Evolutionary conservation across 306 rosid genomes (phyloP).

Genomic region (Lathyrus aphaca): DNA sequence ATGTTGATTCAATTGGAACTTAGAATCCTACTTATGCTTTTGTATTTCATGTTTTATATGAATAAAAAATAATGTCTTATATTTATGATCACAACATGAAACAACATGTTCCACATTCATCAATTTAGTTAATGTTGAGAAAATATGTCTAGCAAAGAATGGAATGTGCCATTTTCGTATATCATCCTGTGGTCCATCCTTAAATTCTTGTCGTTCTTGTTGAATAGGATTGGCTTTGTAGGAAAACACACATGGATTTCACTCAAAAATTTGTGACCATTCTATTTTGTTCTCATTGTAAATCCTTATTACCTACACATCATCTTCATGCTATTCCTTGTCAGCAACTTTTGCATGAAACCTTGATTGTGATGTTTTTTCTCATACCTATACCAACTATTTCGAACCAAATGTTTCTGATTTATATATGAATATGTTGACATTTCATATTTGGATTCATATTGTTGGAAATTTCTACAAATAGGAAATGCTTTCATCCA

Average conservation of each 20-base stretch:
- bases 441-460: conserved; percentile 38
- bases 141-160: conserved; percentile 50
- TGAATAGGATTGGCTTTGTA: background rate
- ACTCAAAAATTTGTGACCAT: background rate
- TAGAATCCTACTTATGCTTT: too few species aligned
- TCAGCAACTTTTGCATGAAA: conserved; percentile 16
- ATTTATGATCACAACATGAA: background rate
- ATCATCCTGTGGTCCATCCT: conserved; percentile 65
- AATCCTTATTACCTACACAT: conserved; percentile 1
- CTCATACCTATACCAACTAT: conserved; percentile 23
- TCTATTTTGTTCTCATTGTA: background rate
- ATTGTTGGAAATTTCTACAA: conserved; percentile 35
- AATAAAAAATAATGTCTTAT: too few species aligned
- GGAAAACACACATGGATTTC: background rate
- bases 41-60: too few species aligned
- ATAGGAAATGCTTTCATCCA: conserved; percentile 40
- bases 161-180: conserved; percentile 47
- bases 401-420: conserved; percentile 27
- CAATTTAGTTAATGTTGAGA: conserved; percentile 41
- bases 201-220: conserved; percentile 69
- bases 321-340: conserved; percentile 8
- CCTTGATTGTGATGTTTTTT: background rate
- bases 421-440: conserved; percentile 33
- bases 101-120: conserved; percentile 46
- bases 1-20: too few species aligned